Conservation (phyloP, 2,329 filamentous ascomycete species). For the Fusarium neocosmosporiellum region DNA sequence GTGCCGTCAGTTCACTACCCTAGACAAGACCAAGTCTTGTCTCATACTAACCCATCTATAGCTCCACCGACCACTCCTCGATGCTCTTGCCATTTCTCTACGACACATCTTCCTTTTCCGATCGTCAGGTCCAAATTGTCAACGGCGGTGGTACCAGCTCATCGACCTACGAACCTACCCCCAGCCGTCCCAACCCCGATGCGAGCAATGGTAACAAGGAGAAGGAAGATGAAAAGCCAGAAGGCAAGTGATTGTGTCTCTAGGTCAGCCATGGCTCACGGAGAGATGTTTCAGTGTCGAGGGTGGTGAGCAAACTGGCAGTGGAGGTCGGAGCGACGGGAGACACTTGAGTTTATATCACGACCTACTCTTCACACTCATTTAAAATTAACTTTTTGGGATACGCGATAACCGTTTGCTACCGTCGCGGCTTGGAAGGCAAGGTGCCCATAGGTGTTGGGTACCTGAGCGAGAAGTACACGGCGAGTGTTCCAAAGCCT, state of each 20-base stretch:
- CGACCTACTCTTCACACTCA: neutral
- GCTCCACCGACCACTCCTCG: neutral
- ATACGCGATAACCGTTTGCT: fast-evolving
- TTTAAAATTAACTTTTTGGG: neutral
- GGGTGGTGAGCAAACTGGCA: neutral
- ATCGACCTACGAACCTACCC: neutral
- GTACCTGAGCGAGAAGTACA: neutral
- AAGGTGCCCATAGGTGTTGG: fast-evolving
- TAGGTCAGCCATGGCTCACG: neutral
- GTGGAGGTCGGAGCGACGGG: neutral
- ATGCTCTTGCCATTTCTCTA: neutral
- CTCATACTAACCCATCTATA: neutral
- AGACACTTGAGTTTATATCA: neutral
- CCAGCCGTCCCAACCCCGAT: neutral
- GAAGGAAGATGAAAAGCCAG: neutral
- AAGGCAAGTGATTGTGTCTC: neutral
- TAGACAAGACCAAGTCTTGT: neutral
- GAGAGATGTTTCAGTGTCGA: no score
- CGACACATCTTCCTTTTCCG: neutral
- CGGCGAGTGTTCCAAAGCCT: neutral
- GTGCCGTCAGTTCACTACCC: neutral
- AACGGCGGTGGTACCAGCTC: neutral
- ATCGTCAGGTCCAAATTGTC: neutral
- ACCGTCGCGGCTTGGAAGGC: neutral
- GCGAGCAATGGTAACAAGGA: neutral